Evolutionary conservation across 2,329 filamentous ascomycete species (phyloP).

Genomic region (Microdochium paspali): DNA sequence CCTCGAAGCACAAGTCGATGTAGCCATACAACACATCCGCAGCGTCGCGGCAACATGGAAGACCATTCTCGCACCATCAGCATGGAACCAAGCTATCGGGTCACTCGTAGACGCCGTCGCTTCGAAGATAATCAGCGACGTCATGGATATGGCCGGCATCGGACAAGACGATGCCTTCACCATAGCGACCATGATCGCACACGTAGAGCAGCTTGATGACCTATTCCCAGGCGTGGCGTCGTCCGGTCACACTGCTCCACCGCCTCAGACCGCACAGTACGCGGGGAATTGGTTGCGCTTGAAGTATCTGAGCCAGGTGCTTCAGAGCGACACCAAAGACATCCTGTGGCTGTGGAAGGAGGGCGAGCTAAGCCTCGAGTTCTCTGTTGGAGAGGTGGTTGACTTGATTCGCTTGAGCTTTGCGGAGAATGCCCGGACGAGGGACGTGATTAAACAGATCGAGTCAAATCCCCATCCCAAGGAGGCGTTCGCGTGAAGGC

Average conservation of each 20-base stretch:
- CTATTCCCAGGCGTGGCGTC: constrained; percentile 33
- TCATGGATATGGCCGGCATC: constrained; percentile 52
- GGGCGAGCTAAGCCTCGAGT: constrained; percentile 56
- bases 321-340: constrained; percentile 58
- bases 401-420: constrained; percentile 56
- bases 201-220: constrained; percentile 48
- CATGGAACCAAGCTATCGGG: constrained; percentile 54
- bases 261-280: constrained; percentile 50
- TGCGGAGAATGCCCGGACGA: constrained; percentile 50
- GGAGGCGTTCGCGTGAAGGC: background rate
- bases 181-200: constrained; percentile 48
- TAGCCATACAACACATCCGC: constrained; percentile 42
- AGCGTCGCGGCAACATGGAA: constrained; percentile 48
- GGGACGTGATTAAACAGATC: constrained; percentile 50
- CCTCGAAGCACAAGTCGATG: constrained; percentile 31
- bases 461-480: constrained; percentile 36
- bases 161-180: constrained; percentile 55
- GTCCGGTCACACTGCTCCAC: constrained; percentile 22
- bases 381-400: constrained; percentile 49
- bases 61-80: constrained; percentile 46
- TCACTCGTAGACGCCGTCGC: constrained; percentile 50
- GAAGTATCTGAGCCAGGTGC: constrained; percentile 53
- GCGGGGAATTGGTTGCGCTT: constrained; percentile 53
- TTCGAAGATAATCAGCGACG: constrained; percentile 49
- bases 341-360: constrained; percentile 56